Evolutionary conservation across 176 grass and related monocot species (phyloP).

Genomic region (Sorghum bicolor): DNA sequence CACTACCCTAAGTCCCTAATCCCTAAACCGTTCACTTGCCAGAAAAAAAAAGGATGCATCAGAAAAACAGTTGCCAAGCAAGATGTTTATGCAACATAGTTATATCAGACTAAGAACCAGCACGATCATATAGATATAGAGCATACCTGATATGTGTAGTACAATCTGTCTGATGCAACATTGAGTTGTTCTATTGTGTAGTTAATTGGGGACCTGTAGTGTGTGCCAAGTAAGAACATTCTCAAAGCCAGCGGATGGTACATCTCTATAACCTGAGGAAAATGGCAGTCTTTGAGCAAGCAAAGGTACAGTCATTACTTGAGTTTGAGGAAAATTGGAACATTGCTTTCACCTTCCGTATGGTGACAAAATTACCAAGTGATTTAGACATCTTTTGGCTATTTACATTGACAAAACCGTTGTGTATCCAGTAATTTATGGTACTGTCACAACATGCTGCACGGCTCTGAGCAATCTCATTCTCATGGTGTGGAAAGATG

Average conservation of each 20-base stretch:
- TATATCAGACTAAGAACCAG: neutral
- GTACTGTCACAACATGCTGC: conserved; percentile 82
- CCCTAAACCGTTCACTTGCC: neutral
- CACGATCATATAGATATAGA: conserved; percentile 1
- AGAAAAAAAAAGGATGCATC: neutral
- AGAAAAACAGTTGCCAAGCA: conserved; percentile 13
- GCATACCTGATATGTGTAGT: conserved; percentile 90
- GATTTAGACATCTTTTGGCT: conserved; percentile 96
- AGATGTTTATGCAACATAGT: conserved; percentile 1
- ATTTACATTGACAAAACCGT: conserved; percentile 98
- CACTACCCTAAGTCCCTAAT: neutral
- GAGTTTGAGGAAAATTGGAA: neutral
- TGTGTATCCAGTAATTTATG: conserved; percentile 90
- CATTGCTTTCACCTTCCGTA: conserved; percentile 58
- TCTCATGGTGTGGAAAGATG: conserved; percentile 94
- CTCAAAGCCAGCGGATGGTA: conserved; percentile 90
- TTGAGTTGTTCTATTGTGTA: conserved; percentile 79
- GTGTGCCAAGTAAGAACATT: conserved; percentile 94
- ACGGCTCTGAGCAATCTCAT: conserved; percentile 96
- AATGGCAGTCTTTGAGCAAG: neutral
- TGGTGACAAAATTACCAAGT: conserved; percentile 81
- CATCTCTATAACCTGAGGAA: conserved; percentile 68
- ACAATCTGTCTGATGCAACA: conserved; percentile 86
- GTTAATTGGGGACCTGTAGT: conserved; percentile 80
- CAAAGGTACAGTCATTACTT: neutral